Conservation (phyloP, 2,329 filamentous ascomycete species). For the Cladosporium sp. region DNA sequence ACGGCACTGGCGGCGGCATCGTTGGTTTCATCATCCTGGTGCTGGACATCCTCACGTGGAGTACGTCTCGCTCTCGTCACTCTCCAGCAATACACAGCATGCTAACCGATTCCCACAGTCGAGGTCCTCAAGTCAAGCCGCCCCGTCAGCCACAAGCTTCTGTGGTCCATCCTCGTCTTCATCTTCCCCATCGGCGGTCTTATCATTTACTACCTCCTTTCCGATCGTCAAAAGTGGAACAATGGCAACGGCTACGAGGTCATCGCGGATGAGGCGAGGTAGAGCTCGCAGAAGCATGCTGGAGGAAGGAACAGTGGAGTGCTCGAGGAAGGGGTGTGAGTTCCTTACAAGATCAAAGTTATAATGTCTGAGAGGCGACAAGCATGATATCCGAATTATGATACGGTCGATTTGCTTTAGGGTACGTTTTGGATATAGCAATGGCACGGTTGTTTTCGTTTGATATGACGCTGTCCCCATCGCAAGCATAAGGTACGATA, state of each 20-base stretch:
- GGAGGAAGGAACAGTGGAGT: too few species aligned
- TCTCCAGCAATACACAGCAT: neutral
- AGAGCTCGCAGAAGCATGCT: too few species aligned
- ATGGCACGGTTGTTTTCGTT: too few species aligned
- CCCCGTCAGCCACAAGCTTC: conserved; percentile 52
- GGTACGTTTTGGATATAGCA: too few species aligned
- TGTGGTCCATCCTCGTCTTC: conserved; percentile 62
- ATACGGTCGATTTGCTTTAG: too few species aligned
- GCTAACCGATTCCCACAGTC: conserved; percentile 40
- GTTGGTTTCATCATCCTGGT: conserved; percentile 59
- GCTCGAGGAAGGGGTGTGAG: too few species aligned
- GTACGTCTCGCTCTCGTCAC: too few species aligned
- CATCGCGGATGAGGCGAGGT: conserved; percentile 26
- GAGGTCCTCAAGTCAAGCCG: conserved; percentile 63
- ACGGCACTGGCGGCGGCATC: conserved; percentile 59
- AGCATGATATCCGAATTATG: too few species aligned
- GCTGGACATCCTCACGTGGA: conserved; percentile 59
- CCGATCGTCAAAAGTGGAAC: conserved; percentile 56
- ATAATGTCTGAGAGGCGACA: too few species aligned
- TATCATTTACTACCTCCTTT: conserved; percentile 62
- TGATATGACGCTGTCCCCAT: too few species aligned
- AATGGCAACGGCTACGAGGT: conserved; percentile 53
- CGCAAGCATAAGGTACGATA: too few species aligned
- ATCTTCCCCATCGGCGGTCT: conserved; percentile 60
- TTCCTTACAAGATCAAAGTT: too few species aligned